A percentile compares a stretch with the other conserved stretches of the same genome.
These are phyloP conservation scores for Pyronema domesticum DNA, from an alignment of 495 filamentous ascomycete genomes.

Conservation along the genomic window DNA sequence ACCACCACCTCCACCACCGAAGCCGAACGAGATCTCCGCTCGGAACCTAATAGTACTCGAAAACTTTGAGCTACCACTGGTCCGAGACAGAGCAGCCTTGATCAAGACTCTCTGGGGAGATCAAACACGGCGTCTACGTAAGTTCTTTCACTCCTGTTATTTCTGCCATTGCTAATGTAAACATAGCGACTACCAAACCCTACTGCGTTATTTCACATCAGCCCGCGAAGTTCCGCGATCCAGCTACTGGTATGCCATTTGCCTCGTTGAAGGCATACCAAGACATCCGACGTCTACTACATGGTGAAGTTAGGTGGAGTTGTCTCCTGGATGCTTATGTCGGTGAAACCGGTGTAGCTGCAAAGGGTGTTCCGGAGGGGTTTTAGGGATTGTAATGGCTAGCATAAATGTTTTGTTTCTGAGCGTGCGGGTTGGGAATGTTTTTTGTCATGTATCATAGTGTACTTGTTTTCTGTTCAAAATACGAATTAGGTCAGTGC, in stretches of 20 bases:
- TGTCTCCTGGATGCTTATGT: conserved; percentile 58
- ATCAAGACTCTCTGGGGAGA: background rate
- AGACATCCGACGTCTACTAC: conserved; percentile 47
- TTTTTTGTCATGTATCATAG: too few species aligned
- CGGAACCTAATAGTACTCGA: conserved; percentile 5
- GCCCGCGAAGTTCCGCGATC: conserved; percentile 59
- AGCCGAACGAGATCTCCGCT: background rate
- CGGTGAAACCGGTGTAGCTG: conserved; percentile 30
- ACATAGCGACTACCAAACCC: conserved; percentile 22
- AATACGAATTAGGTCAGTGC: too few species aligned
- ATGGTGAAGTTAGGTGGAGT: conserved; percentile 57
- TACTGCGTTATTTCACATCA: conserved; percentile 67
- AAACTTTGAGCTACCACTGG: background rate
- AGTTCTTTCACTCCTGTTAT: background rate
- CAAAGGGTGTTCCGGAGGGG: conserved; percentile 24
- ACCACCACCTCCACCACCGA: background rate
- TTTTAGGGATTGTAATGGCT: conserved; percentile 6
- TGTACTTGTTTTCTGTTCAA: too few species aligned
- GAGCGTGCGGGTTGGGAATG: too few species aligned
- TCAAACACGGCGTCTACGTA: background rate
- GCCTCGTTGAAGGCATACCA: conserved; percentile 55
- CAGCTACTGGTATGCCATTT: conserved; percentile 58
- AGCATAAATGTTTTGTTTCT: too few species aligned
- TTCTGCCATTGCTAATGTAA: background rate
- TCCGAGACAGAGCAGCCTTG: background rate